These are phyloP conservation scores for Phytophthora europaea DNA, from an alignment of 352 stramenopile genomes.

Conservation along the genomic window DNA sequence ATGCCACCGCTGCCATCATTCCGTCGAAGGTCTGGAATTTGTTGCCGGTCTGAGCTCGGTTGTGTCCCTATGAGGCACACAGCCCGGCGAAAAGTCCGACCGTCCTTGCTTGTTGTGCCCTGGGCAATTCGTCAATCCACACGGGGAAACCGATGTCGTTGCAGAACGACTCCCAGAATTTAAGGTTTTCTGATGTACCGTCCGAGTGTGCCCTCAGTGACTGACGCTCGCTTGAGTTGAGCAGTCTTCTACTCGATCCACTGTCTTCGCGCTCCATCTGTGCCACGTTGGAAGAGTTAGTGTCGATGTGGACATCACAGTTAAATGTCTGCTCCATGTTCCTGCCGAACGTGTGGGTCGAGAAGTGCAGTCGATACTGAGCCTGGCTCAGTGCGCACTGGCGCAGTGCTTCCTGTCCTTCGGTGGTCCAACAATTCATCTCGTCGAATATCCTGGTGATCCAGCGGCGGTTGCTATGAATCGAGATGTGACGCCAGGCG, in stretches of 20 bases:
- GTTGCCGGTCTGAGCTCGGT: neutral
- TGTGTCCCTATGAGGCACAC: neutral
- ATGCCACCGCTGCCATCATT: neutral
- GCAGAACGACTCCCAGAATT: neutral
- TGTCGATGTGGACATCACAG: no score
- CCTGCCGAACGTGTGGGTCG: no score
- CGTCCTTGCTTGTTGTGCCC: neutral
- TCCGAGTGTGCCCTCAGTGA: no score
- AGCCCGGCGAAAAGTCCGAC: neutral
- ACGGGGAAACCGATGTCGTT: neutral
- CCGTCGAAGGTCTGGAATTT: neutral
- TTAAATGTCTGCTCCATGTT: no score
- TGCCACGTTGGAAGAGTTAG: no score
- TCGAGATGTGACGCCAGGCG: neutral
- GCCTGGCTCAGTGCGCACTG: neutral
- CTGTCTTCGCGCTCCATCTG: no score
- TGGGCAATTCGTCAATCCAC: neutral
- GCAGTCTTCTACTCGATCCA: no score
- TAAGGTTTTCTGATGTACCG: no score
- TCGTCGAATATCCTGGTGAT: neutral
- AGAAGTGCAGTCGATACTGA: no score
- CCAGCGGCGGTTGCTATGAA: neutral
- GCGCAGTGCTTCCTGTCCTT: neutral
- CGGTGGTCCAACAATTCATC: neutral
- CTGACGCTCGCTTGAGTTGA: no score